These are phyloP conservation scores for Biscogniauxia sp. DNA, from an alignment of 2,329 filamentous ascomycete species.

Conservation along the genomic window DNA sequence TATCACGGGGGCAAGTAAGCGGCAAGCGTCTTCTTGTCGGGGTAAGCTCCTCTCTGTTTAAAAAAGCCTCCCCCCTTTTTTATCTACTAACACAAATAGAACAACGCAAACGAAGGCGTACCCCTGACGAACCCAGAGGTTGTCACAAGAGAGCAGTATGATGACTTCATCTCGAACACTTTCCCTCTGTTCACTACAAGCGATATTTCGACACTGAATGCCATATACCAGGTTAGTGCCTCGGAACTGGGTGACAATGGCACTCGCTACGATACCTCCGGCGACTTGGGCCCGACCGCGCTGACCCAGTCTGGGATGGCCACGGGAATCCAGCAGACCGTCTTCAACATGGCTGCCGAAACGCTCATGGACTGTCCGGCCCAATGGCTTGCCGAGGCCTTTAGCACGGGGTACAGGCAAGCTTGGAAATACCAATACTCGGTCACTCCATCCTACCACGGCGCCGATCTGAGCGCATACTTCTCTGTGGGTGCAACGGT, in stretches of 20 bases:
- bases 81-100: constrained; percentile 21
- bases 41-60: constrained; percentile 11
- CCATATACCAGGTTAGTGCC: constrained; percentile 20
- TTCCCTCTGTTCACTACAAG: constrained; percentile 24
- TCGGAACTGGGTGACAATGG: constrained; percentile 8
- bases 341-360: constrained; percentile 47
- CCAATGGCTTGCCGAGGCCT: constrained; percentile 49
- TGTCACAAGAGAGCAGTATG: constrained; percentile 21
- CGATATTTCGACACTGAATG: constrained; percentile 17
- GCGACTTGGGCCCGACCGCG: constrained; percentile 38
- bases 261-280: constrained; percentile 36
- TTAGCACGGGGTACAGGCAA: constrained; percentile 28
- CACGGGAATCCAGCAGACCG: constrained; percentile 48
- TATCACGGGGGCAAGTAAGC: constrained; percentile 12
- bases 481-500: constrained; percentile 29
- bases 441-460: constrained; percentile 34
- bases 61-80: neutral
- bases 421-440: constrained; percentile 45
- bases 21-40: constrained; percentile 27
- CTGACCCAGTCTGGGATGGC: constrained; percentile 44
- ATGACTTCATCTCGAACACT: constrained; percentile 24
- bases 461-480: constrained; percentile 34
- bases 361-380: constrained; percentile 48
- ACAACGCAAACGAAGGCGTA: constrained; percentile 35
- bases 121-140: constrained; percentile 31